Conservation (phyloP, 352 stramenopile genomes). For the Phytophthora megakarya region DNA sequence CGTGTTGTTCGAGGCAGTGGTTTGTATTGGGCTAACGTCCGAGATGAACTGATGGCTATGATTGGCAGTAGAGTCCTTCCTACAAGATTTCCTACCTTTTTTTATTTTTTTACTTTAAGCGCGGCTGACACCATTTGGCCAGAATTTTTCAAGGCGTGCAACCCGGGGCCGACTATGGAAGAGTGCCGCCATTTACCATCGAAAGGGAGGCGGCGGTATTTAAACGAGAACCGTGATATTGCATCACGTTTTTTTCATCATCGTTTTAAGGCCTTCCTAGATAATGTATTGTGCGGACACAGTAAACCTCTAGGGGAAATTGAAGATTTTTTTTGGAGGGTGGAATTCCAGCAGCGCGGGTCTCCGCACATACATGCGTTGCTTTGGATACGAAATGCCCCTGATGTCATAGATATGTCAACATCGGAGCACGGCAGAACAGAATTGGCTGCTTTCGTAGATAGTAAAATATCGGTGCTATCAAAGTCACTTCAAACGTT, state of each 20-base stretch:
- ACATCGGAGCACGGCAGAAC: conserved; percentile 5
- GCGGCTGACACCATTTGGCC: conserved; percentile 36
- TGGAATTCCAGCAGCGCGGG: conserved; percentile 32
- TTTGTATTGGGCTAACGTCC: neutral
- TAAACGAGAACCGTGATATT: conserved; percentile 31
- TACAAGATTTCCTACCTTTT: conserved; percentile 26
- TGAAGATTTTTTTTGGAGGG: conserved; percentile 30
- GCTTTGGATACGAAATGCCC: conserved; percentile 30
- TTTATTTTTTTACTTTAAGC: conserved; percentile 37
- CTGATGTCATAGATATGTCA: conserved; percentile 20
- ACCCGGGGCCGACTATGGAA: neutral
- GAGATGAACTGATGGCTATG: too few relatives aligned
- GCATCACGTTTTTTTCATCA: conserved; percentile 23
- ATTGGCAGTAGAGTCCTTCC: too few relatives aligned
- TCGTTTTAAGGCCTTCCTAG: conserved; percentile 28
- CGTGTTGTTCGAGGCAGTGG: conserved; percentile 10
- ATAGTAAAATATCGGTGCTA: conserved; percentile 12
- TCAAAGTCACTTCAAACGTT: conserved; percentile 10
- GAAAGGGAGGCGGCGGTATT: neutral
- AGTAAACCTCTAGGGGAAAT: conserved; percentile 23
- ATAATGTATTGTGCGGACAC: neutral
- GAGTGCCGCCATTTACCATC: neutral
- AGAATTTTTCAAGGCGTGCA: conserved; percentile 28
- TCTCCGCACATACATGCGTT: conserved; percentile 31
- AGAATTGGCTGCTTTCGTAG: conserved; percentile 9